phyloP scores from a whole-genome alignment of 116 monocot species.

The Iris pallida region DNA sequence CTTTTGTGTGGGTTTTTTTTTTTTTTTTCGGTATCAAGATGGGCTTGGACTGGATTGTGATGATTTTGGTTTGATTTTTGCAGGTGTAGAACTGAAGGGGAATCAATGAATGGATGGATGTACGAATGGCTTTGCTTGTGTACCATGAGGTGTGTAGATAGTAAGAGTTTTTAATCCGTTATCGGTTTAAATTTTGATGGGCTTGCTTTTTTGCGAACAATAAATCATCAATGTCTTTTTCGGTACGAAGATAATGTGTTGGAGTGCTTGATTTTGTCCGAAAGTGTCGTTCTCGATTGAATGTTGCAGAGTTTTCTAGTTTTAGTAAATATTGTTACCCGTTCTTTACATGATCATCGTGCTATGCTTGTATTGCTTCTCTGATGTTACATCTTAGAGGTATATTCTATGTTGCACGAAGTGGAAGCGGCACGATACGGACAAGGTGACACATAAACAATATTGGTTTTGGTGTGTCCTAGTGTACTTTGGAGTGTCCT shows the following conservation, averaged over 20 bases:
- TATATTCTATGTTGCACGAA: no score
- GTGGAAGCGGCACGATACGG: no score
- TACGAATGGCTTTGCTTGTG: conserved; percentile 3
- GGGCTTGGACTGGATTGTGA: neutral
- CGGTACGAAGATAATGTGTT: neutral
- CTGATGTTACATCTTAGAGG: no score
- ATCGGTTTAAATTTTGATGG: conserved; percentile 3
- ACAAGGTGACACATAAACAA: no score
- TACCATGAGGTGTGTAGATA: conserved; percentile 22
- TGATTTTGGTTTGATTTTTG: neutral
- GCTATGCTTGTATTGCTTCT: no score
- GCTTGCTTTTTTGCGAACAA: conserved; percentile 1
- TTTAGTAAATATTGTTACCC: no score
- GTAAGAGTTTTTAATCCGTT: conserved; percentile 1
- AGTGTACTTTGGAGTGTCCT: no score
- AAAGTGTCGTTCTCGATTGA: no score
- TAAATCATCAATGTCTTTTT: neutral
- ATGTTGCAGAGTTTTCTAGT: no score
- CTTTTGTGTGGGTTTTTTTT: neutral
- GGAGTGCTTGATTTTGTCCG: neutral
- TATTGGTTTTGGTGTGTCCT: no score
- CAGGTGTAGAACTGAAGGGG: conserved; percentile 1
- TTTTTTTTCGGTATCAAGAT: neutral
- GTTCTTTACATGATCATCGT: no score
- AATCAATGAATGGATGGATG: neutral